Conservation (phyloP, 2,329 filamentous ascomycete genomes). For the Fusarium chuoi region DNA sequence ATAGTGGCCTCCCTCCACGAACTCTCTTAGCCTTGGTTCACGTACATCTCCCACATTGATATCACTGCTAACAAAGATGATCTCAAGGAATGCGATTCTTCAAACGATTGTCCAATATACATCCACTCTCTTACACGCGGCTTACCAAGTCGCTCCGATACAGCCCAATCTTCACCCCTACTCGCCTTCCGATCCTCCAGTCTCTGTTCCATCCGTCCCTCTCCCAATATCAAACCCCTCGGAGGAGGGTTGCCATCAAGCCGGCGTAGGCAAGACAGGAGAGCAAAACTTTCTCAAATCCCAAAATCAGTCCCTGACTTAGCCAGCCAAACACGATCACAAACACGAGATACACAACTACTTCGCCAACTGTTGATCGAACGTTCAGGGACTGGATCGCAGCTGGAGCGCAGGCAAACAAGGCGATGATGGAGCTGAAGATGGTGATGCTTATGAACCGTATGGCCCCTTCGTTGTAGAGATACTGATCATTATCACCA, state of each 20-base stretch:
- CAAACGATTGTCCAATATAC: not conserved
- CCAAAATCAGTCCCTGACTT: constrained; percentile 2
- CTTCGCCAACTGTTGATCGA: constrained; percentile 5
- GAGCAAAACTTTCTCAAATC: constrained; percentile 18
- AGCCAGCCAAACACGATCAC: constrained; percentile 23
- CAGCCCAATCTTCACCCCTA: not conserved
- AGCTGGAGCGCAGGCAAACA: constrained; percentile 24
- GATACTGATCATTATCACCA: not conserved
- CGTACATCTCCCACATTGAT: not conserved
- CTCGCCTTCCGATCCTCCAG: not conserved
- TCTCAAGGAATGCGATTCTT: not conserved
- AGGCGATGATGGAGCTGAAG: constrained; percentile 1
- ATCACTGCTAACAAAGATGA: not conserved
- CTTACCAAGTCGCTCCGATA: not conserved
- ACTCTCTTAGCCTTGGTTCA: not conserved
- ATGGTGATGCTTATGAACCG: not conserved
- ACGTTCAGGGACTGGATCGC: constrained; percentile 27
- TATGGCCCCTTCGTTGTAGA: constrained; percentile 6
- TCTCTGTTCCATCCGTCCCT: not conserved
- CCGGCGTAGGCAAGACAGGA: constrained; percentile 6
- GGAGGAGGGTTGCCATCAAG: constrained; percentile 14
- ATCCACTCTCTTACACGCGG: not conserved
- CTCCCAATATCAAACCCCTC: not conserved
- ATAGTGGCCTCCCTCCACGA: not conserved
- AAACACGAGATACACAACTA: constrained; percentile 24